Percentiles rank a stretch among this genome's conserved stretches.
phyloP scores from a whole-genome alignment of 805 yeast species.

The Candida maris region DNA sequence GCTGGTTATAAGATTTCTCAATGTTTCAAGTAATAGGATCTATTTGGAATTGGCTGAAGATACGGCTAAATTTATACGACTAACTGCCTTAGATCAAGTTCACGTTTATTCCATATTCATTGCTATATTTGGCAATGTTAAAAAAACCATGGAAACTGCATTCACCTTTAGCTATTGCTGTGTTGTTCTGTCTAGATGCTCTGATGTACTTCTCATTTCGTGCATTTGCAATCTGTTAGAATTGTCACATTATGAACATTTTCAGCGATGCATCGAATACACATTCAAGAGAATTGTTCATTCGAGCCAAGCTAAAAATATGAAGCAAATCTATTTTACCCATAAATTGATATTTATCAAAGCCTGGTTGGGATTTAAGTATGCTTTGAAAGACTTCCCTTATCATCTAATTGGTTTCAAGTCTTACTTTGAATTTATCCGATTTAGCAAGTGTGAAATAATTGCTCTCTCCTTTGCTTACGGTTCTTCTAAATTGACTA shows the following conservation, averaged over 20 bases:
- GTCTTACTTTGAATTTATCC: slow-evolving; percentile 29
- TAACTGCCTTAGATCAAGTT: slow-evolving; percentile 15
- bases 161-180: slow-evolving; percentile 39
- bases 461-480: slow-evolving; percentile 36
- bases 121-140: slow-evolving; percentile 33
- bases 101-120: slow-evolving; percentile 32
- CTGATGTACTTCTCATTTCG: slow-evolving; percentile 32
- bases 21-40: slow-evolving; percentile 18
- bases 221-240: slow-evolving; percentile 42
- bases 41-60: slow-evolving; percentile 21
- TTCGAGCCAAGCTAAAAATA: slow-evolving; percentile 8
- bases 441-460: slow-evolving; percentile 34
- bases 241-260: slow-evolving; percentile 31
- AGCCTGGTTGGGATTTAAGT: slow-evolving; percentile 40
- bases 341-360: slow-evolving; percentile 37
- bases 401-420: slow-evolving; percentile 36
- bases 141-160: slow-evolving; percentile 35
- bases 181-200: slow-evolving; percentile 28
- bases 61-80: slow-evolving; percentile 9
- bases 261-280: slow-evolving; percentile 29
- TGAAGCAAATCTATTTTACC: slow-evolving; percentile 28
- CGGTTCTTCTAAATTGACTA: slow-evolving; percentile 17
- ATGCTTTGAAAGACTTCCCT: slow-evolving; percentile 37
- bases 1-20: slow-evolving; percentile 7
- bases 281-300: slow-evolving; percentile 28